Percentiles rank a stretch among this genome's conserved stretches.
Evolutionary conservation across 441 rosid genomes (phyloP).

Genomic region (Bocquillonia castaneifolia): DNA sequence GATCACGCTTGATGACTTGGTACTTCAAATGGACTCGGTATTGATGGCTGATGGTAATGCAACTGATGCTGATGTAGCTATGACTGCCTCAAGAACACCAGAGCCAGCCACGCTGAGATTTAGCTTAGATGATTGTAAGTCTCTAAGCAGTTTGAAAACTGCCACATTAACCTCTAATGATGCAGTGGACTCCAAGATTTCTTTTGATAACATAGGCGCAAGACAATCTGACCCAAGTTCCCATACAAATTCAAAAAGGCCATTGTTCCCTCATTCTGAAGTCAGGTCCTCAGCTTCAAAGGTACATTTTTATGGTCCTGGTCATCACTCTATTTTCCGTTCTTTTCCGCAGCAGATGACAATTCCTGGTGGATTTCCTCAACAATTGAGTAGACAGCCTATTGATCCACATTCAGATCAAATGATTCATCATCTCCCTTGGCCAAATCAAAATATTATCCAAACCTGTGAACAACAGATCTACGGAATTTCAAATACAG

Average conservation of each 20-base stretch:
- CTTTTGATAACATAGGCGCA: neutral
- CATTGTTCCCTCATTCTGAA: constrained; percentile 6
- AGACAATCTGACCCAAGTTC: constrained; percentile 18
- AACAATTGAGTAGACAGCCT: constrained; percentile 13
- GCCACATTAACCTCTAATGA: constrained; percentile 13
- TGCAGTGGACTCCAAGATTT: constrained; percentile 10
- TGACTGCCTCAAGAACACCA: constrained; percentile 5
- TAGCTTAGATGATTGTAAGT: neutral
- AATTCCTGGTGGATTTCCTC: constrained; percentile 17
- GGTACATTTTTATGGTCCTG: constrained; percentile 8
- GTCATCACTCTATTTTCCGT: constrained; percentile 4
- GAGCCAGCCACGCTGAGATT: constrained; percentile 10
- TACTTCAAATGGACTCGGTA: constrained; percentile 19
- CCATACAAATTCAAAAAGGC: constrained; percentile 16
- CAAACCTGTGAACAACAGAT: constrained; percentile 10
- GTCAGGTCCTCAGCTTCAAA: constrained; percentile 7
- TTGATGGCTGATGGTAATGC: constrained; percentile 6
- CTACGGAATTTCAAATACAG: constrained; percentile 11
- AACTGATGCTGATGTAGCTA: constrained; percentile 8
- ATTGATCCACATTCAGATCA: constrained; percentile 10
- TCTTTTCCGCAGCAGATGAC: constrained; percentile 18
- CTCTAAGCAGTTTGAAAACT: constrained; percentile 8
- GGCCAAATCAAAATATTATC: constrained; percentile 10
- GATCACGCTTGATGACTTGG: constrained; percentile 32
- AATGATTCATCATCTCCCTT: constrained; percentile 4